Evolutionary conservation across 306 rosid species (phyloP), one percentile per base, ranked within the genome.

Genomic region (Prosopis cineraria): DNA sequence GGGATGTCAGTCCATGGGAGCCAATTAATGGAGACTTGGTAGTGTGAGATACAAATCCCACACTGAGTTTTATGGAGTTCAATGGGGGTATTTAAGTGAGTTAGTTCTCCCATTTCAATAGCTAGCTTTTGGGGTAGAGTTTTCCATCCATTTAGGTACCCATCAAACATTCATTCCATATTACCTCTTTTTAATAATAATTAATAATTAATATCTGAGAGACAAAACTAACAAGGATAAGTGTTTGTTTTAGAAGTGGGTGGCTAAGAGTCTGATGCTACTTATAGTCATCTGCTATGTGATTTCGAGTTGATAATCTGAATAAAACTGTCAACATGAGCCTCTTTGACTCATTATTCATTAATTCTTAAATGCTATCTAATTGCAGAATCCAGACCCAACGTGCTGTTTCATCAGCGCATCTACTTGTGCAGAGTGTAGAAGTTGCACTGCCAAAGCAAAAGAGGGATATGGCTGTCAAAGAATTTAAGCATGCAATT

Each of bases 401-500:
- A 62, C 81, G 71, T 73, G 98, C 93, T 70, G 93, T 87, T 73
- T 89, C 91, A 14, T 88, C 89, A 29, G 91, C 79, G 68, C 95
- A 89, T 82, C 78, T 83, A 13, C 95, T 94, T 50, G 70, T 86
- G 73, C 97, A 87, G 70, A 88, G 90, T 60, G 97, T 82, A 27
- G 92, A 92, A 79, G 92, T 86, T 75, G 68, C 84, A 3, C 76
- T 92, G 58, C 98, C 97, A 5, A 92, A 89, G 82, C 97, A 91
- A 72, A 94, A 92, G 85, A 90, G 75, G 85, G 89, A 84, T 79
- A 70, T 83, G 71, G 97, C 92, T 45, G 74, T 86, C 27, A 81
- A 81, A 31, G 97, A 92, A 83, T 94, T 83, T 79, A 94, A 89
- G 85, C 89, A 85, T 16, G 91, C 97, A 29, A 94, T 92, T 84